Percentiles rank a stretch among this genome's conserved stretches.
Conservation (phyloP, 176 grass and related monocot genomes). For the Carex pumila region DNA sequence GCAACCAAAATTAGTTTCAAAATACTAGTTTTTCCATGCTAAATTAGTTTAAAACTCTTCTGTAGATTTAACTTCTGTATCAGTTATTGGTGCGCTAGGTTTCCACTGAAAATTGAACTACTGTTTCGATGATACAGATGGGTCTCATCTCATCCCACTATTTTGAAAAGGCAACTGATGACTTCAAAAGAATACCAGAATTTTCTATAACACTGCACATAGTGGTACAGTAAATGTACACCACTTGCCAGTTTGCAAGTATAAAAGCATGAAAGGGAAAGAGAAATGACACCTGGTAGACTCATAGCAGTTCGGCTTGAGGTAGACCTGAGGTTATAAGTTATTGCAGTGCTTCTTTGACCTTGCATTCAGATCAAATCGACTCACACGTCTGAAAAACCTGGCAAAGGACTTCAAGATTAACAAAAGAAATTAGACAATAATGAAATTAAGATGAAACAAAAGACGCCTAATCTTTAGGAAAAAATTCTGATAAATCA, state of each 20-base stretch:
- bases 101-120: no score
- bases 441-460: neutral
- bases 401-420: neutral
- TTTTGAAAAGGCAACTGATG: no score
- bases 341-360: slow-evolving; percentile 3
- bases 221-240: neutral
- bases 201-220: no score
- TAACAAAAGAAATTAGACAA: neutral
- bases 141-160: no score
- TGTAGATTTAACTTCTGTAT: no score
- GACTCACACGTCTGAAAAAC: neutral
- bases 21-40: no score
- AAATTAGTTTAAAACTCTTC: no score
- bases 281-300: neutral
- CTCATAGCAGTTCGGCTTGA: neutral
- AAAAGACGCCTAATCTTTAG: neutral
- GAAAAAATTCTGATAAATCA: neutral
- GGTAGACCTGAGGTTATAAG: slow-evolving; percentile 16
- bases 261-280: neutral
- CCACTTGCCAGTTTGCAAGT: neutral
- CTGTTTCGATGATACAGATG: no score
- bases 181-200: no score
- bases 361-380: slow-evolving; percentile 16
- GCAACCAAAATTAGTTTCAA: neutral
- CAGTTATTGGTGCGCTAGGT: no score